A percentile compares a stretch with the other conserved stretches of the same genome.
Conservation (phyloP, 176 grass and related monocot genomes). For the Triticum turgidum region DNA sequence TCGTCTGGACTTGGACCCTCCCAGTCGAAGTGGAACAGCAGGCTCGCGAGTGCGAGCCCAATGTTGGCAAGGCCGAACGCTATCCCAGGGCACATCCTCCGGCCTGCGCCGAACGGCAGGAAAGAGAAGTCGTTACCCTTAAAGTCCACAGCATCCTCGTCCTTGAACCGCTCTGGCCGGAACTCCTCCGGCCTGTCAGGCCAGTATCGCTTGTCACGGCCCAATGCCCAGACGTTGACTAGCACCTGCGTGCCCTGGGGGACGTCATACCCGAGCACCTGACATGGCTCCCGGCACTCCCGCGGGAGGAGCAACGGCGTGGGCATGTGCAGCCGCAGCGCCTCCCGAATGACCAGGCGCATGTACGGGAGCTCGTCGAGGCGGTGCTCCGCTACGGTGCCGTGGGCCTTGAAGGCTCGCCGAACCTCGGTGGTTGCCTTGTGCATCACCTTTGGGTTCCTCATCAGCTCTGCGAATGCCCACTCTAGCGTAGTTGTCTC, state of each 20-base stretch:
- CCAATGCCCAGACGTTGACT: no score
- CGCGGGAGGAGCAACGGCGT: no score
- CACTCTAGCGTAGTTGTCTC: background rate
- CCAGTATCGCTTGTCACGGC: no score
- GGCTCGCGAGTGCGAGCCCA: constrained; percentile 34
- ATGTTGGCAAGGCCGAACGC: constrained; percentile 35
- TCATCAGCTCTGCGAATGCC: constrained; percentile 23
- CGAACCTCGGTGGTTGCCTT: background rate
- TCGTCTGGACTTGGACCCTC: background rate
- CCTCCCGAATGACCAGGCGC: constrained; percentile 27
- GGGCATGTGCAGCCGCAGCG: no score
- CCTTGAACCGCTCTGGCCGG: background rate
- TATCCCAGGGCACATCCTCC: background rate
- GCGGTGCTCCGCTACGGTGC: no score
- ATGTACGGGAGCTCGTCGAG: constrained; percentile 18
- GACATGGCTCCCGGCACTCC: no score
- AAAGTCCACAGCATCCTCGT: background rate
- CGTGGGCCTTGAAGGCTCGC: background rate
- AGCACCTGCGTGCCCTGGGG: no score
- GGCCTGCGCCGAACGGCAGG: constrained; percentile 40
- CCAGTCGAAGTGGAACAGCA: constrained; percentile 51
- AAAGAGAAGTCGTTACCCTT: constrained; percentile 25
- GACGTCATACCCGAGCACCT: no score
- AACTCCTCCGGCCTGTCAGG: constrained; percentile 8
- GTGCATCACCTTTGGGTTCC: background rate